A percentile compares a stretch with the other conserved stretches of the same genome.
These are phyloP conservation scores for Trichothecium roseum DNA, from an alignment of 2,329 filamentous ascomycete species.

Conservation along the genomic window DNA sequence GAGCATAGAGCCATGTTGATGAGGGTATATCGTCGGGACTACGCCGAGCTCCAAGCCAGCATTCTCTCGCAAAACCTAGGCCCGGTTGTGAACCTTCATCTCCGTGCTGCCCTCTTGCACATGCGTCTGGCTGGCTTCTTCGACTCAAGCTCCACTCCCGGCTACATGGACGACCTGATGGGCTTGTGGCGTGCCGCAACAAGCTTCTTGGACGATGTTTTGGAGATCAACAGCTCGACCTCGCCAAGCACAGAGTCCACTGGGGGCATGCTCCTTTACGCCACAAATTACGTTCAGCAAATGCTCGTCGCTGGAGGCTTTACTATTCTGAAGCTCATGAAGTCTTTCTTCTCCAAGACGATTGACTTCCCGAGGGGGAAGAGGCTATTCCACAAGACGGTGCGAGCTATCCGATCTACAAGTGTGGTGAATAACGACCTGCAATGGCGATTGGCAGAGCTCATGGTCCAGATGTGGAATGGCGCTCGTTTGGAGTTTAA, in stretches of 20 bases:
- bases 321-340: conserved; percentile 66
- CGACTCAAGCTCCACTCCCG: conserved; percentile 60
- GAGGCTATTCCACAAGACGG: conserved; percentile 59
- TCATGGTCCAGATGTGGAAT: conserved; percentile 85
- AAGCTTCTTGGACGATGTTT: conserved; percentile 56
- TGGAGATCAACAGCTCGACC: conserved; percentile 40
- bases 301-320: conserved; percentile 78
- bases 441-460: conserved; percentile 67
- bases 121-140: conserved; percentile 73
- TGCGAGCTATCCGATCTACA: conserved; percentile 59
- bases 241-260: conserved; percentile 33
- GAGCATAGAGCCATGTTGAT: conserved; percentile 58
- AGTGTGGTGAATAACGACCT: conserved; percentile 72
- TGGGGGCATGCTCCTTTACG: conserved; percentile 51
- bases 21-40: conserved; percentile 56
- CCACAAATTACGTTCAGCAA: conserved; percentile 70
- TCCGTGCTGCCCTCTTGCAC: conserved; percentile 64
- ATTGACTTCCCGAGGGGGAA: conserved; percentile 60
- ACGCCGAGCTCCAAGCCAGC: conserved; percentile 50
- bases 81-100: conserved; percentile 51
- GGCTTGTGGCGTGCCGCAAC: conserved; percentile 64
- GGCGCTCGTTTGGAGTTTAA: conserved; percentile 45
- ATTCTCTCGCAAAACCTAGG: conserved; percentile 48
- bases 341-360: conserved; percentile 64
- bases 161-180: conserved; percentile 65